Conservation (phyloP, 164 flowering plant species). For the Chloranthus sessilifolius region DNA sequence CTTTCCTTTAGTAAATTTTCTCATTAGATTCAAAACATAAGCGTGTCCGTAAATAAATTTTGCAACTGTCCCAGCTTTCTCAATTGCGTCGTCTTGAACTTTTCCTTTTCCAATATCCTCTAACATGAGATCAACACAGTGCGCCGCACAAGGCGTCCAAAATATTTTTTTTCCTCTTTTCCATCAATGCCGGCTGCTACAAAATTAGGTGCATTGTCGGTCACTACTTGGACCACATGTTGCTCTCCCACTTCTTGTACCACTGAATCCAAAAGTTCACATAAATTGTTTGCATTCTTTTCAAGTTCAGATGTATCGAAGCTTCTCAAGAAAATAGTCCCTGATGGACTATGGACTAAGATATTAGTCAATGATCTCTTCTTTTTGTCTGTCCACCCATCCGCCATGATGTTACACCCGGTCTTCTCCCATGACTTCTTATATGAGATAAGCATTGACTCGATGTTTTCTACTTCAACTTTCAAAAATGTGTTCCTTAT, state of each 20-base stretch:
- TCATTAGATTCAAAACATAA: constrained; percentile 4
- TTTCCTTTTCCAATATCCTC: constrained; percentile 1
- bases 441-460: constrained; percentile 34
- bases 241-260: constrained; percentile 71
- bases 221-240: constrained; percentile 68
- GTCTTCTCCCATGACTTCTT: constrained; percentile 49
- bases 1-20: not conserved
- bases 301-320: constrained; percentile 49
- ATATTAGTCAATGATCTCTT: constrained; percentile 52
- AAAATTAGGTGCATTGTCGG: constrained; percentile 54
- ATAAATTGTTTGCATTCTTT: constrained; percentile 45
- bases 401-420: constrained; percentile 68
- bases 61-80: not conserved
- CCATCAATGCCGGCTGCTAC: constrained; percentile 29
- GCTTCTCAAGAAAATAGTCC: constrained; percentile 48
- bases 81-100: not conserved
- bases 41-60: constrained; percentile 7
- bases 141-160: constrained; percentile 16
- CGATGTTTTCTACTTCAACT: constrained; percentile 46
- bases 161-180: not conserved
- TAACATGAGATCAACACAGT: constrained; percentile 4
- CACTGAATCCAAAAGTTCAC: constrained; percentile 52
- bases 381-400: constrained; percentile 56
- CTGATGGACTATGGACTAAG: constrained; percentile 56
- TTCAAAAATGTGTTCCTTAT: constrained; percentile 48